These are phyloP conservation scores for Cryptosporidium sp. DNA, from an alignment of 169 alveolate genomes.

Conservation along the genomic window DNA sequence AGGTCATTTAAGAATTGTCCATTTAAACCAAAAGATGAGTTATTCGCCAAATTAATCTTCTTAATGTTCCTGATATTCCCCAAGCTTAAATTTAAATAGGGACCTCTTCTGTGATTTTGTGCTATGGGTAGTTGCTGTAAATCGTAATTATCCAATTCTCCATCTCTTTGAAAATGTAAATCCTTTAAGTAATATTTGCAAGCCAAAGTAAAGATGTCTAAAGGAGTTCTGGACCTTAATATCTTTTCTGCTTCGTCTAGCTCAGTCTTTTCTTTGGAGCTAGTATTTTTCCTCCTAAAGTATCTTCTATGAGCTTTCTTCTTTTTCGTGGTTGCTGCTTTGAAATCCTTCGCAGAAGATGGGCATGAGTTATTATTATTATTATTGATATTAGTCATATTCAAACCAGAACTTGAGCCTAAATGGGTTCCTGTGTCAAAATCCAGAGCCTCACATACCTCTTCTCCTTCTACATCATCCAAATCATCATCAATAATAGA, in stretches of 20 bases:
- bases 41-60: background rate
- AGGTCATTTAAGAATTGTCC: constrained; percentile 18
- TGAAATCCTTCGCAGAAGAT: constrained; percentile 6
- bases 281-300: constrained; percentile 52
- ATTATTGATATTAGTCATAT: no score
- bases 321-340: constrained; percentile 4
- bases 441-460: background rate
- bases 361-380: background rate
- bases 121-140: constrained; percentile 43
- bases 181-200: constrained; percentile 33
- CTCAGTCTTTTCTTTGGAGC: constrained; percentile 43
- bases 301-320: constrained; percentile 33
- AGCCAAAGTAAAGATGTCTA: constrained; percentile 36
- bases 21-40: background rate
- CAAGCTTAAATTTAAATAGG: constrained; percentile 18
- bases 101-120: constrained; percentile 57
- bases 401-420: background rate
- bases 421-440: constrained; percentile 1
- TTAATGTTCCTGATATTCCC: constrained; percentile 27
- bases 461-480: constrained; percentile 25
- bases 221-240: constrained; percentile 65
- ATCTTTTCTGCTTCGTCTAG: constrained; percentile 45
- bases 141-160: background rate
- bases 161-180: background rate
- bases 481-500: constrained; percentile 38